These are phyloP conservation scores for Cystobasidiopsis lactophilus DNA, from an alignment of 768 basidiomycete genomes.

Conservation along the genomic window DNA sequence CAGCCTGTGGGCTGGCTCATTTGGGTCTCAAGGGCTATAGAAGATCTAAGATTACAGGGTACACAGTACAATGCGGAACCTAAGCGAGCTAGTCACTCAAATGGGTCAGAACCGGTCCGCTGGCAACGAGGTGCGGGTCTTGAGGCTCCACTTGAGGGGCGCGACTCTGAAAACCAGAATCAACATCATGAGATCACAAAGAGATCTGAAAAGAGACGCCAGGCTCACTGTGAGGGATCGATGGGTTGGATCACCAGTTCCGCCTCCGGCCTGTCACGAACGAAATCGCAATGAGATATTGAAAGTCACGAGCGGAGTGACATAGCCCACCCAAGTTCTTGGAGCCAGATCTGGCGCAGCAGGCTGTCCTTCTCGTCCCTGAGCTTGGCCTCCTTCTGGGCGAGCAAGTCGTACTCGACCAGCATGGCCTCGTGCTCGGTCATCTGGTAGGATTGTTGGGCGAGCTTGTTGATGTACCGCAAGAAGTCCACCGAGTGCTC, in stretches of 20 bases:
- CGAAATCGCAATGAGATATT: too few relatives aligned
- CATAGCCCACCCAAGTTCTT: conserved; percentile 14
- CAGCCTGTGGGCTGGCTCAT: too few relatives aligned
- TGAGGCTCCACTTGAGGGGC: conserved; percentile 1
- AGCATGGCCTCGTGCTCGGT: conserved; percentile 44
- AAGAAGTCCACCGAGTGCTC: conserved; percentile 20
- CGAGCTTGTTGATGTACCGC: conserved; percentile 53
- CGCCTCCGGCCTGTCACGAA: neutral
- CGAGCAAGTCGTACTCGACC: conserved; percentile 40
- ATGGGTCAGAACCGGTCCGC: too few relatives aligned
- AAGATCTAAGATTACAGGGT: too few relatives aligned
- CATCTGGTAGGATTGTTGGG: conserved; percentile 47
- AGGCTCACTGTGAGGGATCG: neutral
- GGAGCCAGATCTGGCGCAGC: conserved; percentile 29
- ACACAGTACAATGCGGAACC: too few relatives aligned
- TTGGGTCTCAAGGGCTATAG: too few relatives aligned
- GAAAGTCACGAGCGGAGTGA: neutral
- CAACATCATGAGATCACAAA: too few relatives aligned
- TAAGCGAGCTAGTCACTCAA: too few relatives aligned
- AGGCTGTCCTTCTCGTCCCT: conserved; percentile 23
- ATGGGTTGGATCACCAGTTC: neutral
- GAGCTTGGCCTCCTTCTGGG: conserved; percentile 29
- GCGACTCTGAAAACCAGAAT: neutral
- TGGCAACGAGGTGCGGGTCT: conserved; percentile 2
- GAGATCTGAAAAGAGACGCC: too few relatives aligned